Percentiles rank a stretch among this genome's conserved stretches.
Conservation (phyloP, 1,284 basidiomycete species). For the Ustilago sp. region DNA sequence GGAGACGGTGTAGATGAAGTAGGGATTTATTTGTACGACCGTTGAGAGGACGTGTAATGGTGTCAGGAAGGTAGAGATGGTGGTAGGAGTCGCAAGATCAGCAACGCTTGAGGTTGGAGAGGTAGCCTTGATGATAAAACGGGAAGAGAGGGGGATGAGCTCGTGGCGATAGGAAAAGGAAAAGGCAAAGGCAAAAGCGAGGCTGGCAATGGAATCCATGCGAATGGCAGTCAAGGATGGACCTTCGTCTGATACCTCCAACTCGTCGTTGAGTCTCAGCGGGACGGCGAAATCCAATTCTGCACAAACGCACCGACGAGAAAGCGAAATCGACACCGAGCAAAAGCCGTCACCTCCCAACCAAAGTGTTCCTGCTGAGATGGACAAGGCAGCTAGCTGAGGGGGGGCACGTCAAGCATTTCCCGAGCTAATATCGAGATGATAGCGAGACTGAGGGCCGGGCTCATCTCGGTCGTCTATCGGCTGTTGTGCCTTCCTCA, state of each 20-base stretch:
- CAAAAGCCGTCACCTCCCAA: neutral
- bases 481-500: neutral
- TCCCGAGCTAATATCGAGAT: too few species aligned
- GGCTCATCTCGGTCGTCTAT: neutral
- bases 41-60: neutral
- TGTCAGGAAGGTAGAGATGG: neutral
- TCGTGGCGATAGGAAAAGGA: neutral
- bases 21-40: neutral
- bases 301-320: constrained; percentile 23
- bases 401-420: too few species aligned
- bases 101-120: neutral
- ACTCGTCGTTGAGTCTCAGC: neutral
- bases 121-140: neutral
- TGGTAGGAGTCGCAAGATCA: neutral
- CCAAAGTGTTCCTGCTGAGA: too few species aligned
- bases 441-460: neutral
- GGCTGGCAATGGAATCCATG: constrained; percentile 1
- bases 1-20: constrained; percentile 11
- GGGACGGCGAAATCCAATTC: constrained; percentile 15
- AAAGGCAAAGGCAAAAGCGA: neutral
- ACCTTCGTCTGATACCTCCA: constrained; percentile 30
- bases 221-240: constrained; percentile 17
- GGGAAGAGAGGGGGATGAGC: constrained; percentile 1
- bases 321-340: constrained; percentile 25
- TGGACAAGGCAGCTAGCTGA: too few species aligned